Percentiles rank a stretch among this genome's conserved stretches.
These are phyloP conservation scores for Eutypa lata DNA, from an alignment of 2,329 filamentous ascomycete species.

Conservation along the genomic window DNA sequence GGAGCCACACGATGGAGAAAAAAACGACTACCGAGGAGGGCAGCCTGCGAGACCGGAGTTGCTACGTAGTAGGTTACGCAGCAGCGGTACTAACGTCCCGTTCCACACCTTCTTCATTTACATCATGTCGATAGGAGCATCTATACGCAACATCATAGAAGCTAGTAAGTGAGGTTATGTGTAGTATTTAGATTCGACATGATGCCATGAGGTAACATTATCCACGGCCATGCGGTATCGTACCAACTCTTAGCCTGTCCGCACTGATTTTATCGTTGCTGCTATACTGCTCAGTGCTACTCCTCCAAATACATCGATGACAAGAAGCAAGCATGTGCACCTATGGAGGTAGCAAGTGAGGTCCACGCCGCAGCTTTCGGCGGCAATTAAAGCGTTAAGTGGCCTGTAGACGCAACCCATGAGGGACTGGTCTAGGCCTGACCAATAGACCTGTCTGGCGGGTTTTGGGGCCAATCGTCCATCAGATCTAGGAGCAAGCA, in stretches of 20 bases:
- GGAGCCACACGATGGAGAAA: not conserved
- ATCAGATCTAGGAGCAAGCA: not conserved
- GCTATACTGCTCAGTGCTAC: too few relatives aligned
- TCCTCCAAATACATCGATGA: too few relatives aligned
- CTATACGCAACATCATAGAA: not conserved
- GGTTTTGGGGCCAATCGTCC: not conserved
- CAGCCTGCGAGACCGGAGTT: not conserved
- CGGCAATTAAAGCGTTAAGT: not conserved
- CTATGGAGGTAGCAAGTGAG: too few relatives aligned
- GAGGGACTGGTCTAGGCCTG: too few relatives aligned
- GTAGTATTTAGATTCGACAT: not conserved
- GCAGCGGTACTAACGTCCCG: too few relatives aligned
- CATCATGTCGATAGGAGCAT: not conserved
- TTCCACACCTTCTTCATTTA: not conserved
- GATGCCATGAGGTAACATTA: not conserved
- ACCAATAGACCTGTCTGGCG: not conserved
- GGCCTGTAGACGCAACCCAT: too few relatives aligned
- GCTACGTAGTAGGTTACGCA: not conserved
- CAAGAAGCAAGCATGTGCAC: too few relatives aligned
- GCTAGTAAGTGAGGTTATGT: too few relatives aligned
- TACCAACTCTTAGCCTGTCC: too few relatives aligned
- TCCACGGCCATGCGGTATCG: not conserved
- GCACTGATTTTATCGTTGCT: too few relatives aligned
- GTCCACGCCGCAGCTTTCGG: too few relatives aligned
- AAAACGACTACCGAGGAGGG: not conserved